Conservation (phyloP, 2,329 filamentous ascomycete genomes). For the Fusarium newnesense region DNA sequence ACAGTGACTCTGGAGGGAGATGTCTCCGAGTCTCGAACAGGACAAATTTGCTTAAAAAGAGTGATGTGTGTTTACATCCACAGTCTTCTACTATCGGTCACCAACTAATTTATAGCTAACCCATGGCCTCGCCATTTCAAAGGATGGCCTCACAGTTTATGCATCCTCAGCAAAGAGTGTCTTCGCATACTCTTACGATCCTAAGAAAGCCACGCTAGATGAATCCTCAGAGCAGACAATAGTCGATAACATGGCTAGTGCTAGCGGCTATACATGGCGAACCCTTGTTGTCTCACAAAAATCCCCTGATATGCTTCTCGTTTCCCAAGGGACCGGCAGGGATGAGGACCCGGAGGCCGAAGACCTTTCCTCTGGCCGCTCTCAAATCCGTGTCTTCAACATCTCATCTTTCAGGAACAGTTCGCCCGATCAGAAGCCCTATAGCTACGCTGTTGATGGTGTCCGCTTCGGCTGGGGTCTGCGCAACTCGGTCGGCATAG, state of each 20-base stretch:
- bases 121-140: conserved; percentile 65
- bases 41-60: conserved; percentile 50
- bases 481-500: conserved; percentile 76
- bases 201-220: conserved; percentile 57
- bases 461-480: conserved; percentile 73
- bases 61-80: conserved; percentile 44
- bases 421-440: conserved; percentile 42
- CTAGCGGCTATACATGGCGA: conserved; percentile 69
- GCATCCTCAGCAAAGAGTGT: conserved; percentile 69
- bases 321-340: conserved; percentile 71
- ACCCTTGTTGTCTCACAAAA: conserved; percentile 71
- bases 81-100: not conserved
- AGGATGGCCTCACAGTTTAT: conserved; percentile 64
- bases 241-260: conserved; percentile 69
- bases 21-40: conserved; percentile 53
- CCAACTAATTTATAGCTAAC: conserved; percentile 57
- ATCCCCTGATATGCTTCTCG: conserved; percentile 66
- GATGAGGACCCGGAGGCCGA: conserved; percentile 70
- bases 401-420: conserved; percentile 44
- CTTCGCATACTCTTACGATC: conserved; percentile 73
- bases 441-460: conserved; percentile 62
- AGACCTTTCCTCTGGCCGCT: conserved; percentile 64
- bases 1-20: conserved; percentile 55
- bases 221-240: conserved; percentile 58
- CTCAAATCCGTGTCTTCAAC: conserved; percentile 73